Conservation (phyloP, 2,329 filamentous ascomycete species). For the Alternaria brassicicola region DNA sequence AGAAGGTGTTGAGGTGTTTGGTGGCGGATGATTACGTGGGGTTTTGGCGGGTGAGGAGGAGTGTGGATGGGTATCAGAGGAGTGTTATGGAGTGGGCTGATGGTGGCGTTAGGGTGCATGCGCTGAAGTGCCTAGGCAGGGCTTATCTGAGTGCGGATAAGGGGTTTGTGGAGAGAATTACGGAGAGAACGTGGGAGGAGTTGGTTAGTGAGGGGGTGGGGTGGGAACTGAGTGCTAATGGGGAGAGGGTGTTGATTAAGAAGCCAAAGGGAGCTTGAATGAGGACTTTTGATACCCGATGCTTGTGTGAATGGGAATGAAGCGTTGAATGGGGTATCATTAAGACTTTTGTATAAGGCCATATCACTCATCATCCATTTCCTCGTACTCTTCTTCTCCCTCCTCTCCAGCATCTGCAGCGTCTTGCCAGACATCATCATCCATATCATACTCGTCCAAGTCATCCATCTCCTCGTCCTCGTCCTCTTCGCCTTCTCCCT, state of each 20-base stretch:
- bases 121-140: constrained; percentile 84
- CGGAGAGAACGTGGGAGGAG: constrained; percentile 73
- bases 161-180: constrained; percentile 70
- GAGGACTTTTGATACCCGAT: background rate
- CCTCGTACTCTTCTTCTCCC: constrained; percentile 55
- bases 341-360: constrained; percentile 14
- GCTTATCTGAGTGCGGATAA: constrained; percentile 77
- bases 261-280: constrained; percentile 57
- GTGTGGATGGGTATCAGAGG: constrained; percentile 80
- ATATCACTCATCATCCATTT: constrained; percentile 52
- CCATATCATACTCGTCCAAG: constrained; percentile 56
- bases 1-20: constrained; percentile 71
- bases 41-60: constrained; percentile 73
- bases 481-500: constrained; percentile 55
- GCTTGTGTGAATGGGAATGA: background rate
- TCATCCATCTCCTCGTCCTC: constrained; percentile 57
- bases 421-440: constrained; percentile 61
- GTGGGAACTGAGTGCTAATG: constrained; percentile 74
- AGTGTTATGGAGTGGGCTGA: constrained; percentile 83
- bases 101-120: constrained; percentile 72
- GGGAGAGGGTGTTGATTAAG: constrained; percentile 76
- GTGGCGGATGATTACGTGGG: constrained; percentile 81
- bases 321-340: constrained; percentile 44
- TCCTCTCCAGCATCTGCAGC: constrained; percentile 57
- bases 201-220: constrained; percentile 76